Evolutionary conservation across 768 basidiomycete genomes (phyloP), one percentile per base, ranked within the genome.

Genomic region (Pholiota conissans): DNA sequence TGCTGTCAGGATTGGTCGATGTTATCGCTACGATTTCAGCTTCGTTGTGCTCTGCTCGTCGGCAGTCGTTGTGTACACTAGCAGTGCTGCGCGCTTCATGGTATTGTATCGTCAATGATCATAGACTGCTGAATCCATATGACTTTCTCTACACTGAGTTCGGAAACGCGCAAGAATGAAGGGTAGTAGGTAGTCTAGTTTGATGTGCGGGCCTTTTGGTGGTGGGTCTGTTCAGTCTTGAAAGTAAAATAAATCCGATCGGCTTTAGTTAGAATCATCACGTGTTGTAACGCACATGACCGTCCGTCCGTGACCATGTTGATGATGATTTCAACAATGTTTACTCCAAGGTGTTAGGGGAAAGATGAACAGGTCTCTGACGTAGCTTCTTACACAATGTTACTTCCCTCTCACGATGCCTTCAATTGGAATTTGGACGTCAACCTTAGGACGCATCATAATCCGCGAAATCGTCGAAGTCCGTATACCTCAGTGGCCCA

Each of bases 1-100:
- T 52, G 48, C 37, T 40, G 53, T 52, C 18, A 32, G 26, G 22
- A n/a, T 42, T 39, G 24, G 28, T 42, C 5, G 45, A 6, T n/a
- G n/a, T n/a, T n/a, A n/a, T n/a, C 18, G 61, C 30, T 7, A 45
- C 56, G 5, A 52, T 61, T 40, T 61, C 63, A 13, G 49, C 60
- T 67, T 67, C 22, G 52, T 37, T 28, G 30, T 54, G 22, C 10
- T 24, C 16, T 50, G 56, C 16, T 45, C 28, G 13, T 52, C 46
- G 14, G 6, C 45, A 20, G 60, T 8, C 9, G 46, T 30, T 11
- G 52, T 52, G 10, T 63, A 55, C 16, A 52, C 14, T n/a, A n/a
- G n/a, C n/a, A n/a, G n/a, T 10, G 47, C 29, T 52, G 53, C 50
- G 22, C 56, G 60, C 32, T 57, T 57, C 58, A 57, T 61, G 22